Evolutionary conservation across 495 filamentous ascomycete genomes (phyloP).

Genomic region (Neurospora terricola): DNA sequence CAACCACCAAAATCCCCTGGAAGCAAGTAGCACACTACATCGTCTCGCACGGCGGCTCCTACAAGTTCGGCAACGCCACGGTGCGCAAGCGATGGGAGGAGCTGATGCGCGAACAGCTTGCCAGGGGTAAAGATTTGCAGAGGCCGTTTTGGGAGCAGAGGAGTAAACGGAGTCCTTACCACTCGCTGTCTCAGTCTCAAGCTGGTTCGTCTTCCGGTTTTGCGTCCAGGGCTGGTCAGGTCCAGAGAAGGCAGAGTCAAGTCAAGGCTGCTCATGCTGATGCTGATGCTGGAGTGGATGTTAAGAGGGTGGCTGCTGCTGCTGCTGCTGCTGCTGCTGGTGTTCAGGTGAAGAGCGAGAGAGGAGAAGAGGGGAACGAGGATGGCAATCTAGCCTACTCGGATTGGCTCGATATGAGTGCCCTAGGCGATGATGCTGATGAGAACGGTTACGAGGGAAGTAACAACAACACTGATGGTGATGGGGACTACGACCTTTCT

Average conservation of each 20-base stretch:
- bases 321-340: not conserved
- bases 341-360: not conserved
- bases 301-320: not conserved
- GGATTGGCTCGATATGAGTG: not conserved
- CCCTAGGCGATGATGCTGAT: not conserved
- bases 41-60: slow-evolving; percentile 57
- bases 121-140: slow-evolving; percentile 4
- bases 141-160: slow-evolving; percentile 8
- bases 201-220: not conserved
- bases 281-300: not conserved
- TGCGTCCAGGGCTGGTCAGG: not conserved
- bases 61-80: slow-evolving; percentile 77
- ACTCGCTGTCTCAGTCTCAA: not conserved
- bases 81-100: slow-evolving; percentile 78
- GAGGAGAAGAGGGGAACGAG: not conserved
- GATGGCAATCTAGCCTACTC: not conserved
- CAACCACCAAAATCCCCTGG: slow-evolving; percentile 58
- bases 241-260: not conserved
- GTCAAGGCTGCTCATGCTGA: not conserved
- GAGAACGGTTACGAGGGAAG: not conserved
- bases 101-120: slow-evolving; percentile 19
- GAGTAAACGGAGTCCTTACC: not conserved
- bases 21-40: slow-evolving; percentile 74
- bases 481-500: not conserved
- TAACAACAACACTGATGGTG: not conserved